Base-by-base conservation (phyloP, 495 filamentous ascomycete species). In the Penicilliopsis zonata region DNA sequence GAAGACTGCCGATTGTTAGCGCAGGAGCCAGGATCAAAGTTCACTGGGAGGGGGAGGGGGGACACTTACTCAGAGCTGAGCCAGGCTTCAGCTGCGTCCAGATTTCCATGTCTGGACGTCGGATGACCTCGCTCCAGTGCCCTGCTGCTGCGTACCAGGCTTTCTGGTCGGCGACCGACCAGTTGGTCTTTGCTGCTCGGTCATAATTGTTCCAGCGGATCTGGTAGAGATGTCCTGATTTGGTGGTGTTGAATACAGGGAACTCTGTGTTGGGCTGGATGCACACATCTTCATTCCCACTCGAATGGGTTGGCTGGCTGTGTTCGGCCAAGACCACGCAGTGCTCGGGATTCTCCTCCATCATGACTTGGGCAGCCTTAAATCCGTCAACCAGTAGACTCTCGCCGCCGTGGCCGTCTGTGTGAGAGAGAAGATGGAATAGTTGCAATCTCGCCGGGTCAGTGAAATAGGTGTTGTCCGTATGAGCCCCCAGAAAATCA, bases 131-230 rank as follows among this genome's bases (percentile, higher is more conserved):
- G 34, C 78, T 62, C 61, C 72, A 92, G 35, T 63, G 62, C 12
- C 61, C 54, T 13, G 84, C 83, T 2, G 86, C 88, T 20, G 59
- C 50, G 49, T 94, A 95, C 81, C 87, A 96, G 2, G 47, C 36
- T 4, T 63, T 48, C 31, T 70, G 59, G 12, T 58, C 41, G 8
- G 43, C 24, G 14, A 43, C 5, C 4, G 29, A 30, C 62, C 59
- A 70, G 33, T 67, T 43, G 34, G 36, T 49, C 36, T 61, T 60
- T 2, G 69, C 60, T 2, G 79, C 81, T 17, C 88, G 63, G 54
- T 95, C 88, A 37, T 82, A 80, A 33, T 86, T 85, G 46, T 96
- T 96, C 88, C 88, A 96, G 32, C 88, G 67, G 4, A 95, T 63
- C 37, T 83, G 78, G 23, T 72, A 53, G 29, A 88, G 45, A n/a